These are phyloP conservation scores for Saturnispora sanitii DNA, from an alignment of 805 yeast species.

Conservation along the genomic window DNA sequence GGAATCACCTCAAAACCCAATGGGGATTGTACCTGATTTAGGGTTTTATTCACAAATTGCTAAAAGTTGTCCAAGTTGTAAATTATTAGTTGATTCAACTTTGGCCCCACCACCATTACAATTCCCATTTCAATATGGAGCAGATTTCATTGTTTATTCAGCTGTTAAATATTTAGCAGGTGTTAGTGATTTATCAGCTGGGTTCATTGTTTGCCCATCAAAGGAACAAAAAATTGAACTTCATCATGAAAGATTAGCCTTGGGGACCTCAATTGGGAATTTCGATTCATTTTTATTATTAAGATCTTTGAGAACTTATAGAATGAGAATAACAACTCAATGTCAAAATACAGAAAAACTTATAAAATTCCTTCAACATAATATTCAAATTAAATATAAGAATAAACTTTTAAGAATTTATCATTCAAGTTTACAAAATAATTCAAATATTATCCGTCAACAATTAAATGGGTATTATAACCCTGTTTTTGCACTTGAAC, in stretches of 20 bases:
- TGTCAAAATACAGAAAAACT: conserved; percentile 35
- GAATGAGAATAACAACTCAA: conserved; percentile 40
- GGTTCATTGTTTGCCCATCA: conserved; percentile 36
- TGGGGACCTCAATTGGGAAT: conserved; percentile 45
- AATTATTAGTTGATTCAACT: conserved; percentile 41
- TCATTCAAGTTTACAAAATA: conserved; percentile 41
- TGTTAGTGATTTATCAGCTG: conserved; percentile 45
- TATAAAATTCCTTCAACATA: conserved; percentile 30
- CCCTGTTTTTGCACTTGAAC: conserved; percentile 39
- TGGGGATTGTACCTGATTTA: conserved; percentile 36
- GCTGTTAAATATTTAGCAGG: conserved; percentile 51
- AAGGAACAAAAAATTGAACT: conserved; percentile 26
- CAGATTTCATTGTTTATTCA: conserved; percentile 43
- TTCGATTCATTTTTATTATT: conserved; percentile 39
- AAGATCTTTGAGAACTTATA: conserved; percentile 41
- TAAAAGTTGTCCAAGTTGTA: conserved; percentile 32
- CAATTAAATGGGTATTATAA: conserved; percentile 36
- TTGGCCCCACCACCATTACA: conserved; percentile 50
- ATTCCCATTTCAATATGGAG: conserved; percentile 42
- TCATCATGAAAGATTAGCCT: conserved; percentile 31
- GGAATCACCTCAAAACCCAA: conserved; percentile 49
- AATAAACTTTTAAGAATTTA: conserved; percentile 25
- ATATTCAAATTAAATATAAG: conserved; percentile 27
- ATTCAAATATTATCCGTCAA: conserved; percentile 26
- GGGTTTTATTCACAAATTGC: conserved; percentile 34